Evolutionary conservation across 2,329 filamentous ascomycete genomes (phyloP).

Genomic region (Nectriaceae sp.): DNA sequence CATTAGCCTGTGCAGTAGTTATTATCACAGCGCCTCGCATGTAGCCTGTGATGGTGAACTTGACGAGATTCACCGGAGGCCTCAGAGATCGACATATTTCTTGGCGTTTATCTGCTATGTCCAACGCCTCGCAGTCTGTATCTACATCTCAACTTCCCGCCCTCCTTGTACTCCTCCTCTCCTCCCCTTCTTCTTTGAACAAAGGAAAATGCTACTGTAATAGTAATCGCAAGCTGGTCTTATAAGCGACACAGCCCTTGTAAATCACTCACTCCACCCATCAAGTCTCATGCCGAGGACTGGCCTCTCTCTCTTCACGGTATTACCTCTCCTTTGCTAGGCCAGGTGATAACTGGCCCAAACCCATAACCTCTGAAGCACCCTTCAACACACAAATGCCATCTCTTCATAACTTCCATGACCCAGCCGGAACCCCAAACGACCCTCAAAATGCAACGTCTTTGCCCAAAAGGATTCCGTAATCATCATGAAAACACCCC

Average conservation of each 20-base stretch:
- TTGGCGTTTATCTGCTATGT: conserved; percentile 3
- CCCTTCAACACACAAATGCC: conserved; percentile 18
- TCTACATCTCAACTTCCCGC: conserved; percentile 17
- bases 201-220: conserved; percentile 27
- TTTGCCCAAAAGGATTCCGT: conserved; percentile 25
- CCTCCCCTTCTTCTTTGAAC: conserved; percentile 17
- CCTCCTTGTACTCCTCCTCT: conserved; percentile 8
- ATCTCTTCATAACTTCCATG: conserved; percentile 33
- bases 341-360: not conserved
- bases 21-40: no score
- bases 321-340: conserved; percentile 27
- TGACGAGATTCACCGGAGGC: no score
- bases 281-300: conserved; percentile 22
- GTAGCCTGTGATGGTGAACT: no score
- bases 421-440: conserved; percentile 25
- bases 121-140: conserved; percentile 22
- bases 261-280: conserved; percentile 24
- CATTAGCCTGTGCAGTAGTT: no score
- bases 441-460: not conserved
- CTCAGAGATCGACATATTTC: no score
- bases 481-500: conserved; percentile 33
- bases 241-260: conserved; percentile 20
- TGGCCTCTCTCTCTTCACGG: conserved; percentile 23
- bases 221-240: conserved; percentile 23
- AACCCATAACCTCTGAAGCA: not conserved